A percentile compares a stretch with the other conserved stretches of the same genome.
phyloP scores from a whole-genome alignment of 140 eudicot species.

The Ambrosia hybrid region DNA sequence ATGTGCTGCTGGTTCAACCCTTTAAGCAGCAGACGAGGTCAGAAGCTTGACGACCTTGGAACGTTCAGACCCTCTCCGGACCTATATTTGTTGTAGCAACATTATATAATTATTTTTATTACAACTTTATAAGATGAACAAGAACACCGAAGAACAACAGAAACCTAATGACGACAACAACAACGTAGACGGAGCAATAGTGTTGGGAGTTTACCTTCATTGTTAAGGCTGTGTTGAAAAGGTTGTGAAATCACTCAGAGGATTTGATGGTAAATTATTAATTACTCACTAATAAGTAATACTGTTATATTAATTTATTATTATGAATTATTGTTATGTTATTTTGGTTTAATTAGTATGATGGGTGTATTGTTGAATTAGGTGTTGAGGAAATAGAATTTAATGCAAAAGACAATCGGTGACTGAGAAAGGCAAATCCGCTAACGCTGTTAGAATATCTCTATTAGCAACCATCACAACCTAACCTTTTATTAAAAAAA shows the following conservation, averaged over 20 bases:
- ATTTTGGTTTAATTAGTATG: not conserved
- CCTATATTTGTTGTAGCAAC: too few species aligned
- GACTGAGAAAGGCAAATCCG: constrained; percentile 54
- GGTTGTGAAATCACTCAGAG: constrained; percentile 42
- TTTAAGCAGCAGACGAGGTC: too few species aligned
- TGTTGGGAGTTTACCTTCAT: constrained; percentile 46
- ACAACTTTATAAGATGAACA: not conserved
- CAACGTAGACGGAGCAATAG: constrained; percentile 15
- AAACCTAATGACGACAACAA: not conserved
- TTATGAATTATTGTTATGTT: not conserved
- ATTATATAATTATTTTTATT: too few species aligned
- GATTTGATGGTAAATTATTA: constrained; percentile 37
- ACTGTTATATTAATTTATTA: constrained; percentile 12
- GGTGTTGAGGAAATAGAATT: constrained; percentile 64
- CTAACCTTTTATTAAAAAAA: too few species aligned
- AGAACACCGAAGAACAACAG: not conserved
- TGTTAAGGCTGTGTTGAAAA: constrained; percentile 50
- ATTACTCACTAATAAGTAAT: not conserved
- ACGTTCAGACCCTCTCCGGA: too few species aligned
- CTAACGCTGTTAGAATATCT: constrained; percentile 34
- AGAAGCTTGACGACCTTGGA: too few species aligned
- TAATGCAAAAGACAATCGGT: constrained; percentile 46
- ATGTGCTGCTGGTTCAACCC: too few species aligned
- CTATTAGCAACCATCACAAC: too few species aligned
- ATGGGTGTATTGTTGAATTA: constrained; percentile 20